Percentiles rank a stretch among this genome's conserved stretches.
These are phyloP conservation scores for Trichothecium sympodiale DNA, from an alignment of 2,329 filamentous ascomycete genomes.

Conservation along the genomic window DNA sequence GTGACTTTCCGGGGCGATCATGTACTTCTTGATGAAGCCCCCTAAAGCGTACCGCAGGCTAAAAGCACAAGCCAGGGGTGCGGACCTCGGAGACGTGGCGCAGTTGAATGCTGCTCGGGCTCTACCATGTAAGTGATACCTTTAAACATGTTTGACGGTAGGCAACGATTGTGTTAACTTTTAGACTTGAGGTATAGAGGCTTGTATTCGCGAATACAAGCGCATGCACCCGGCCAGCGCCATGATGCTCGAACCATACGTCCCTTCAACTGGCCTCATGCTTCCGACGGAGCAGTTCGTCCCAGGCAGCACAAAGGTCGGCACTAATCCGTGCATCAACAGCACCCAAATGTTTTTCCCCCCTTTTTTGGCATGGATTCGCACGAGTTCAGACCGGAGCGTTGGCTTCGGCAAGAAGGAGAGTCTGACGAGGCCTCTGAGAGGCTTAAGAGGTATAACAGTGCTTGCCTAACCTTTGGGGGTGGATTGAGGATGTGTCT, in stretches of 20 bases:
- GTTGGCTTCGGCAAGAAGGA: conserved; percentile 25
- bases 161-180: neutral
- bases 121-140: conserved; percentile 6
- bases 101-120: conserved; percentile 9
- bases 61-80: conserved; percentile 11
- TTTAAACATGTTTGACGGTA: neutral
- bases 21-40: conserved; percentile 26
- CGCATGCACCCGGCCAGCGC: conserved; percentile 34
- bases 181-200: conserved; percentile 21
- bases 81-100: conserved; percentile 9
- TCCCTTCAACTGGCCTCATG: conserved; percentile 25
- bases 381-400: conserved; percentile 30
- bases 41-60: conserved; percentile 13
- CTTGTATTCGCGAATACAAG: conserved; percentile 36
- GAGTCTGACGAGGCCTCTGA: conserved; percentile 21
- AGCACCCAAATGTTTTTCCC: conserved; percentile 21
- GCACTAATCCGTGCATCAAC: conserved; percentile 24
- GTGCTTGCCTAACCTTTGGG: conserved; percentile 21
- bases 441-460: conserved; percentile 22
- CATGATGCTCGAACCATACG: conserved; percentile 32
- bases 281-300: conserved; percentile 19
- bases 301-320: conserved; percentile 16
- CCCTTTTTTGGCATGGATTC: conserved; percentile 33
- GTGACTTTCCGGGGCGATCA: conserved; percentile 19
- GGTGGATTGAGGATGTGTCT: conserved; percentile 21